A percentile compares a stretch with the other conserved stretches of the same genome.
Conservation (phyloP, 2,329 filamentous ascomycete genomes). For the Colletotrichum agaves region DNA sequence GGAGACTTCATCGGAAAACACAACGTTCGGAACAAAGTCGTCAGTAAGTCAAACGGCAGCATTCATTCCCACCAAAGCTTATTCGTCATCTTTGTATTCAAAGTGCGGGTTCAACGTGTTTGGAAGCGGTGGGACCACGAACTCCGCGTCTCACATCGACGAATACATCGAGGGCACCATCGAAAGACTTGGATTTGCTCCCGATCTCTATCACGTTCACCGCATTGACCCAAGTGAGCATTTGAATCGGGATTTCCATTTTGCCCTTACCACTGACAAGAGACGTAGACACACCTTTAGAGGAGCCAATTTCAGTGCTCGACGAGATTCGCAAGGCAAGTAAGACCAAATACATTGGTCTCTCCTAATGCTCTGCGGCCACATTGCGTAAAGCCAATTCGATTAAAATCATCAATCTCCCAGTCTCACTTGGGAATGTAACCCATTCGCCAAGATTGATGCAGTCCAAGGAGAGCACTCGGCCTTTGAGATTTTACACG, state of each 20-base stretch:
- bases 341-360: constrained; percentile 60
- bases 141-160: constrained; percentile 57
- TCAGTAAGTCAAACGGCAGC: constrained; percentile 47
- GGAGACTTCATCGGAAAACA: constrained; percentile 63
- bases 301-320: constrained; percentile 58
- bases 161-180: constrained; percentile 61
- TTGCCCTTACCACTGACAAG: too few species aligned
- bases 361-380: constrained; percentile 57
- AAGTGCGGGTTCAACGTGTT: constrained; percentile 58
- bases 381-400: constrained; percentile 57
- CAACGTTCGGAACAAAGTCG: constrained; percentile 60
- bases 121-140: constrained; percentile 49
- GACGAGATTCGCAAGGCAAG: constrained; percentile 57
- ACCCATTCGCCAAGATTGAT: constrained; percentile 60
- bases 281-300: constrained; percentile 54
- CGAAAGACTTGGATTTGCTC: constrained; percentile 57
- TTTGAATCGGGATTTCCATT: too few species aligned
- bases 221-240: constrained; percentile 57
- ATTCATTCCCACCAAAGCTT: not conserved
- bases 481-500: constrained; percentile 41
- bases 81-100: constrained; percentile 49
- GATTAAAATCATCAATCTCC: constrained; percentile 46
- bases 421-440: too few species aligned
- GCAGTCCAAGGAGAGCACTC: constrained; percentile 59
- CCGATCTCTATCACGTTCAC: constrained; percentile 57